Conservation (phyloP, 2,329 filamentous ascomycete species). For the Colletotrichum phormii region DNA sequence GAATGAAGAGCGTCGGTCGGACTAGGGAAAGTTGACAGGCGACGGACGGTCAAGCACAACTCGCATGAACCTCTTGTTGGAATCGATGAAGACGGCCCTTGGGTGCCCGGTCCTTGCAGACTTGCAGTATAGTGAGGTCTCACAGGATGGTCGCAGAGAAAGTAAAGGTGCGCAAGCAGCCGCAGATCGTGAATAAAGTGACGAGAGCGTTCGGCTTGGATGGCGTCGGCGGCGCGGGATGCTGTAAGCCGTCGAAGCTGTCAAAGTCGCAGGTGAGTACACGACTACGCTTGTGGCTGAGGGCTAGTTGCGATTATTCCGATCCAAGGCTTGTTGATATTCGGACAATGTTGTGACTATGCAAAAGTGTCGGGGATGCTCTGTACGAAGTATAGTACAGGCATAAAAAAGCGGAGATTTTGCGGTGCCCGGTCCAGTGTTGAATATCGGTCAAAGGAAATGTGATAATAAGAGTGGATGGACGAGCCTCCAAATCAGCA, state of each 20-base stretch:
- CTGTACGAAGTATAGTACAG: background rate
- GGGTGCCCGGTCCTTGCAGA: slow-evolving; percentile 9
- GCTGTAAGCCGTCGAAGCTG: slow-evolving; percentile 23
- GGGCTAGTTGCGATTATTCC: slow-evolving; percentile 5
- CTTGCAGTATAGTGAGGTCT: background rate
- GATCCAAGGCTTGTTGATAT: slow-evolving; percentile 14
- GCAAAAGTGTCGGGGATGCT: background rate
- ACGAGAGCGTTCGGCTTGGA: background rate
- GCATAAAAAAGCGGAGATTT: background rate
- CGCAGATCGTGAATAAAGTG: slow-evolving; percentile 11
- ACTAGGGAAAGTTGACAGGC: slow-evolving; percentile 23
- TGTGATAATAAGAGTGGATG: background rate
- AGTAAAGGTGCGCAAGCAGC: slow-evolving; percentile 24
- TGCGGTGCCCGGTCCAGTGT: background rate
- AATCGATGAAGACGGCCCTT: slow-evolving; percentile 19
- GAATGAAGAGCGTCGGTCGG: slow-evolving; percentile 13
- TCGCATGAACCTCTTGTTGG: slow-evolving; percentile 25
- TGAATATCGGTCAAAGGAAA: background rate
- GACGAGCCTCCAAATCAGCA: background rate
- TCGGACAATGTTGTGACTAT: slow-evolving; percentile 11
- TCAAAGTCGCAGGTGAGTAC: slow-evolving; percentile 32
- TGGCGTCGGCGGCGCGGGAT: slow-evolving; percentile 20
- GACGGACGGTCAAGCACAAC: slow-evolving; percentile 15
- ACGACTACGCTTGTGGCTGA: slow-evolving; percentile 31
- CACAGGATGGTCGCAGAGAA: background rate